These are phyloP conservation scores for Solanum virginianum DNA, from an alignment of 257 asterid species.

Conservation along the genomic window DNA sequence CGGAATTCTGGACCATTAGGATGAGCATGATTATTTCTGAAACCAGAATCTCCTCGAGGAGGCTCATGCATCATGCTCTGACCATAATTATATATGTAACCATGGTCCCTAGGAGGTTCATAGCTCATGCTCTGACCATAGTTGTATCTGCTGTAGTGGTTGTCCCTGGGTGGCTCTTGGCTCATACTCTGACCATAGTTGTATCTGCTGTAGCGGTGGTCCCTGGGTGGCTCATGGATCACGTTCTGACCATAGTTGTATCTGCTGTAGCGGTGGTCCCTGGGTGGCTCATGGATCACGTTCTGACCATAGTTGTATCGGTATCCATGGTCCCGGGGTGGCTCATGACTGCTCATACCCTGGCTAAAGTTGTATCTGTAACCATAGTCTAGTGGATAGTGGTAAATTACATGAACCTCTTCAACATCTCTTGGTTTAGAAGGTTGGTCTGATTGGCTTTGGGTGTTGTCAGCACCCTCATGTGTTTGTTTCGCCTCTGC, in stretches of 20 bases:
- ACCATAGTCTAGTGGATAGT: conserved; percentile 56
- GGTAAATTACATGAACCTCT: conserved; percentile 57
- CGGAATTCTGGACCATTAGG: conserved; percentile 1
- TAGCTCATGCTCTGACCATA: neutral
- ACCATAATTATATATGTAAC: neutral
- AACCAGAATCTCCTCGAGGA: conserved; percentile 7
- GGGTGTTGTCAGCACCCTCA: conserved; percentile 15
- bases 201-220: conserved; percentile 21
- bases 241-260: conserved; percentile 5
- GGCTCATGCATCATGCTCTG: conserved; percentile 5
- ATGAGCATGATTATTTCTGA: conserved; percentile 1
- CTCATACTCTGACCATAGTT: neutral
- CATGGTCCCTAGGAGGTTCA: neutral
- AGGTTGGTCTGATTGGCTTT: conserved; percentile 15
- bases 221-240: conserved; percentile 2
- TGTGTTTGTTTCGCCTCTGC: conserved; percentile 10
- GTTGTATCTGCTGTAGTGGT: conserved; percentile 20
- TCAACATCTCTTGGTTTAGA: conserved; percentile 37
- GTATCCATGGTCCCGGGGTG: neutral
- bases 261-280: conserved; percentile 21
- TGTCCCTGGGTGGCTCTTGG: conserved; percentile 7
- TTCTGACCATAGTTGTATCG: conserved; percentile 11
- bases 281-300: conserved; percentile 1
- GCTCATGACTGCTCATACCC: neutral
- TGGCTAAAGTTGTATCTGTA: conserved; percentile 14